A percentile compares a stretch with the other conserved stretches of the same genome.
Evolutionary conservation across 345 rosid genomes (phyloP).

Genomic region (Ailanthus altissimus): DNA sequence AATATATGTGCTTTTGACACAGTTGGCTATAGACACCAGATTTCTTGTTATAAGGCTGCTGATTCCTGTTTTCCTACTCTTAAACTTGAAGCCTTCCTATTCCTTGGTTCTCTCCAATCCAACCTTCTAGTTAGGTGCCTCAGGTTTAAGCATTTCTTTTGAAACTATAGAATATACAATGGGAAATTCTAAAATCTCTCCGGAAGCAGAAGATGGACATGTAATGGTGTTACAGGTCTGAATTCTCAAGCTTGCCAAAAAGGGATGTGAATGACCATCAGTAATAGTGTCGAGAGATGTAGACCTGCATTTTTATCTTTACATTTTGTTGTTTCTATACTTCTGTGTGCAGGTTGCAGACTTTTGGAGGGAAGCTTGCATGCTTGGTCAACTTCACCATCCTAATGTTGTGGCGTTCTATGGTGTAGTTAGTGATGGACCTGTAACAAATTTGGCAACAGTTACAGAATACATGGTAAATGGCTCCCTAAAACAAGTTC

Average conservation of each 20-base stretch:
- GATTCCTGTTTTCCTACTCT: background rate
- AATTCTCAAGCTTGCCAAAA: background rate
- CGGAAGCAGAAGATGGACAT: background rate
- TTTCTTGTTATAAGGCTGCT: background rate
- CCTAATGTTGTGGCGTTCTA: constrained; percentile 50
- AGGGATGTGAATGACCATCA: background rate
- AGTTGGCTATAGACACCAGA: background rate
- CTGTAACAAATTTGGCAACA: constrained; percentile 34
- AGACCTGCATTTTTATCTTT: background rate
- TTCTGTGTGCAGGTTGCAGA: constrained; percentile 35
- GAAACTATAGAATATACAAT: background rate
- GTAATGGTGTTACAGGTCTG: background rate
- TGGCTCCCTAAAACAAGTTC: constrained; percentile 46
- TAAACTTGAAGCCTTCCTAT: background rate
- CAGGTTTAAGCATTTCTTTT: background rate
- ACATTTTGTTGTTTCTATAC: background rate
- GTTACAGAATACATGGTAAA: constrained; percentile 51
- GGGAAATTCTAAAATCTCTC: background rate
- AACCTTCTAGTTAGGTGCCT: background rate
- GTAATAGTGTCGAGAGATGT: background rate
- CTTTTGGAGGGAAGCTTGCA: constrained; percentile 49
- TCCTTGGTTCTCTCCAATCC: background rate
- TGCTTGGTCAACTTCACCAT: constrained; percentile 45
- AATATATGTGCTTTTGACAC: background rate
- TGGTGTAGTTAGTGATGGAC: constrained; percentile 53